Evolutionary conservation across 371 early-diverging fungal genomes (phyloP), one percentile per base, ranked within the genome.

Genomic region (Apophysomyces ossiformis): DNA sequence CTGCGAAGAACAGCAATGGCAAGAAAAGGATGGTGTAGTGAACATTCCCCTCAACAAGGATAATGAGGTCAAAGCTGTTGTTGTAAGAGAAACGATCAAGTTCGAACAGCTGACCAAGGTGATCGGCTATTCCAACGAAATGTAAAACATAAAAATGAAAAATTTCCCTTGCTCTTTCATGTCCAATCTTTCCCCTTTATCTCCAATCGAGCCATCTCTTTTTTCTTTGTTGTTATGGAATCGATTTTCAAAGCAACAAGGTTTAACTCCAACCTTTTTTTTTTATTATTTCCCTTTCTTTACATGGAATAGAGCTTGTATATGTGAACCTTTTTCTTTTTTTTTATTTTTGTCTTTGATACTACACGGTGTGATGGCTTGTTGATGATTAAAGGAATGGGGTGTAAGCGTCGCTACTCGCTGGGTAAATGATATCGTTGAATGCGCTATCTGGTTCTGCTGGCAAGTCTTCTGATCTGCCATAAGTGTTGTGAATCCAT

Each of bases 1-100:
- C 71, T 81, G 87, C 65, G 81, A 81, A 63, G 74, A 81, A 35
- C 85, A 88, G 57, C 87, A 87, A 32, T 95, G 95, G 93, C 74
- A 80, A 39, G 76, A 87, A 65, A 82, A 80, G 57, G 79, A 76
- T 18, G 85, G 85, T 36, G 81, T 90, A 39, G 88, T 93, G 37
- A 72, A 82, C 41, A 88, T 95, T 69, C 95, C 95, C 9, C 77
- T 89, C 64, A 90, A 89, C 79, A 86, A 86, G 76, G 93, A 90
- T 68, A 96, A 92, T 70, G 87, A 91, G 73, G 90, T 91, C 64
- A 92, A 92, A 84, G 85, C 93, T 6, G 86, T 89, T 1, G 90
- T 95, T 41, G 90, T 94, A 66, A 89, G 88, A 74, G 96, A 96
- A 74, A 90, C 83, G 72, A 89, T 95, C 81, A 90, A 89, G 72